Evolutionary conservation across 306 rosid species (phyloP), one percentile per base, ranked within the genome.

Genomic region (Morella rubra): DNA sequence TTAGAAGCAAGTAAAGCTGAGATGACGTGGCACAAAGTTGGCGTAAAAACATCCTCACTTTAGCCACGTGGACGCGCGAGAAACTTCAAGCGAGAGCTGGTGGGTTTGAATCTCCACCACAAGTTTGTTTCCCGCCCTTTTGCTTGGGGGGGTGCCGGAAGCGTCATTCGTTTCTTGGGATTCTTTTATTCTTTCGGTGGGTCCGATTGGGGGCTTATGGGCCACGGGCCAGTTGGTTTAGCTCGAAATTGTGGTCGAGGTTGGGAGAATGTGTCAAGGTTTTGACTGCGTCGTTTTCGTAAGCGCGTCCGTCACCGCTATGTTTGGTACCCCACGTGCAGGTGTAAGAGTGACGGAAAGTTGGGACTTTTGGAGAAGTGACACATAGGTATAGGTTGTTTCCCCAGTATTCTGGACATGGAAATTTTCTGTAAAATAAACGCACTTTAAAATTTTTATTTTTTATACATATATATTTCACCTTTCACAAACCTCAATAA

Each of bases 61-160:
- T 47, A 6, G 42, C 74, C 74, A 70, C 74, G 41, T 70, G 42
- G 44, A 47, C 74, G 9, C 46, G 27, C 44, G 10, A 11, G 62
- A 75, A 37, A 15, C 32, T 20, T 67, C 37, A 18, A 2, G 13
- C 32, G 44, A 3, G 32, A 6, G 49, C 12, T 4, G 24, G 47
- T 7, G 22, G 19, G 6, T 50, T 78, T 71, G 53, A 78, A 71
- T 78, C 65, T 13, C 4, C 12, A 11, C 65, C 77, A 27, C 59
- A 60, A 1, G 77, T 56, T 78, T 20, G 5, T 59, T 71, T 67
- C 81, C 81, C 71, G 37, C 72, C 37, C 3, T 41, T 14, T 45
- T 32, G 12, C 61, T 12, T 53, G 81, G 41, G 16, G 16, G 1
- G 45, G 11, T 51, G n/a, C 5, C 18, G 18, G n/a, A n/a, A n/a